phyloP scores from a whole-genome alignment of 805 yeast species.

The Torulaspora delbrueckii region DNA sequence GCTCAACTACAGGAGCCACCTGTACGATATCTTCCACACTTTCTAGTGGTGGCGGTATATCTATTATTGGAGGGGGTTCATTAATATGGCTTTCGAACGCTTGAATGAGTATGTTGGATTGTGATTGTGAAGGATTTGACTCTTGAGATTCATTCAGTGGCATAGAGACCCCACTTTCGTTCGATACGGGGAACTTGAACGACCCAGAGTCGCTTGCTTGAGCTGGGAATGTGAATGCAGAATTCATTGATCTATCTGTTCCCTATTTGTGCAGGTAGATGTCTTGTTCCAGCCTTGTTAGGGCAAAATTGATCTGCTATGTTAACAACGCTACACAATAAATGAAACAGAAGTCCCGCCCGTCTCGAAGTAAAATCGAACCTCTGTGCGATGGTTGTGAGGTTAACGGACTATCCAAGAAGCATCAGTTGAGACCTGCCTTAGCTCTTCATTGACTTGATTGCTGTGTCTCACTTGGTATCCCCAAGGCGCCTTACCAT shows the following conservation, averaged over 20 bases:
- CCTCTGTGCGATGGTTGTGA: neutral
- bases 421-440: neutral
- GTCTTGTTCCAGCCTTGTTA: neutral
- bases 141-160: neutral
- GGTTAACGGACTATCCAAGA: neutral
- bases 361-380: neutral
- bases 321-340: neutral
- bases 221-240: conserved; percentile 30
- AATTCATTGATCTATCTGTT: conserved; percentile 18
- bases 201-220: conserved; percentile 9
- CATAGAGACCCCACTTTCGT: neutral
- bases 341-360: conserved; percentile 1
- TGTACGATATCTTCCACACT: conserved; percentile 3
- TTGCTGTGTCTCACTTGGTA: neutral
- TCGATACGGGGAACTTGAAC: conserved; percentile 8
- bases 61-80: conserved; percentile 10
- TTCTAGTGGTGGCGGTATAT: conserved; percentile 14
- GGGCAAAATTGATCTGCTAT: neutral
- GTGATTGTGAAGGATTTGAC: neutral
- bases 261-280: neutral
- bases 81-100: neutral
- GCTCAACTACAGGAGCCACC: neutral
- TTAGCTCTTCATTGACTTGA: neutral
- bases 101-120: neutral
- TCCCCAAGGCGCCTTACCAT: neutral